These are phyloP conservation scores for Pseudocercospora fuligena DNA, from an alignment of 2,329 filamentous ascomycete species.

Conservation along the genomic window DNA sequence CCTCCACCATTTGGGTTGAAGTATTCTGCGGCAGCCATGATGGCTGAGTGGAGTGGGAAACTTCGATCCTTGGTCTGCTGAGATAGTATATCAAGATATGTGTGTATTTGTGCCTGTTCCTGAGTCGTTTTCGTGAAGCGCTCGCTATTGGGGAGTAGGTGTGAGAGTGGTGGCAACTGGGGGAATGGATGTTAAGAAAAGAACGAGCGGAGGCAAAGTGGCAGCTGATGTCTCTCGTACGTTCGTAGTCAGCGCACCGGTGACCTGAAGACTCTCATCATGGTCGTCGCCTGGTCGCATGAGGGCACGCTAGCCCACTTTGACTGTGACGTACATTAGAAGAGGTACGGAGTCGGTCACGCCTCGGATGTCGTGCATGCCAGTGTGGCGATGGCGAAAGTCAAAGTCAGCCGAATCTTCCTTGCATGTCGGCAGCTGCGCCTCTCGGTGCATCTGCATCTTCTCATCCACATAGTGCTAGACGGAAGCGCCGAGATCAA, in stretches of 20 bases:
- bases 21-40: conserved; percentile 39
- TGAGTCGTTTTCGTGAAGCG: not conserved
- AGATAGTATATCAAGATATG: no score
- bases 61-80: not conserved
- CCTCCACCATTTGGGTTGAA: conserved; percentile 17
- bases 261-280: conserved; percentile 4
- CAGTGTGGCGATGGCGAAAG: not conserved
- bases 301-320: not conserved
- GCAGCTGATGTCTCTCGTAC: conserved; percentile 6
- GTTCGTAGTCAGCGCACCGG: not conserved
- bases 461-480: no score
- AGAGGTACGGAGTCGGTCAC: not conserved
- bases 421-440: not conserved
- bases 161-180: not conserved
- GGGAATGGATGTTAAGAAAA: not conserved
- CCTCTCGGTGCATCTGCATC: no score
- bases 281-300: conserved; percentile 8
- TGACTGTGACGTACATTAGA: conserved; percentile 1
- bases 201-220: conserved; percentile 7
- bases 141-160: not conserved
- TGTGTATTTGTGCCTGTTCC: no score
- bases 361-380: conserved; percentile 1
- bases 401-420: not conserved
- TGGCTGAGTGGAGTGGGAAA: conserved; percentile 3
- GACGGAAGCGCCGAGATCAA: no score